Base-by-base conservation (phyloP, 495 filamentous ascomycete species). In the Xylaria scruposa region DNA sequence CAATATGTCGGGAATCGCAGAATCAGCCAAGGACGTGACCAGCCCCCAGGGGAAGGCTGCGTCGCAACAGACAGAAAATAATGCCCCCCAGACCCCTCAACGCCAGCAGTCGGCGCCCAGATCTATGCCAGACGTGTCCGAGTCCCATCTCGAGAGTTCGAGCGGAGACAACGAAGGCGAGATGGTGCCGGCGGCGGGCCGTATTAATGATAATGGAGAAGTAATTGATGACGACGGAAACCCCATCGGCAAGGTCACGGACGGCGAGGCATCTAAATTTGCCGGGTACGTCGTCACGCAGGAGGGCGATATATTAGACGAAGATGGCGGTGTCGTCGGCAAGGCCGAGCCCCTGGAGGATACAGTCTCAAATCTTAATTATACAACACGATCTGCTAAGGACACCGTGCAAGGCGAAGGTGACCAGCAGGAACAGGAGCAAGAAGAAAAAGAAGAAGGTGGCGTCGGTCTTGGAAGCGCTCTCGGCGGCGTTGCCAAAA, bases 251-350 rank as follows among this genome's bases (percentile, higher is more conserved):
- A 87, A 88, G 72, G 79, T 92, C 13, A 81, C 84, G 42, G 87
- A 91, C 78, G 90, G 89, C 26, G 87, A 91, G 68, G 76, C 87
- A 1, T 86, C 70, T 74, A 90, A 89, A 73, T 76, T 91, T 4
- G 73, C 84, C 31, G 88, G 88, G 49, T 85, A 85, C 67, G 80
- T 83, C 36, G 85, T 89, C 42, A 89, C 91, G 9, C 86, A 85
- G 42, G 84, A 91, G 76, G 90, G 90, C 17, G 88, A 91, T 64
- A 89, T 91, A 77, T 85, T 89, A 78, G 86, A 91, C 72, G 87
- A 85, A 70, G 83, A 86, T 61, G 90, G 90, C 40, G 85, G 88
- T 9, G 79, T 88, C 21, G 86, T 90, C 47, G 90, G 89, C 33
- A 87, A 86, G 49, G 88, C 88, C 51, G 82, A 88, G 77, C 84